Base-by-base conservation (phyloP, 2,329 filamentous ascomycete species). In the Podosphaera aphanis region DNA sequence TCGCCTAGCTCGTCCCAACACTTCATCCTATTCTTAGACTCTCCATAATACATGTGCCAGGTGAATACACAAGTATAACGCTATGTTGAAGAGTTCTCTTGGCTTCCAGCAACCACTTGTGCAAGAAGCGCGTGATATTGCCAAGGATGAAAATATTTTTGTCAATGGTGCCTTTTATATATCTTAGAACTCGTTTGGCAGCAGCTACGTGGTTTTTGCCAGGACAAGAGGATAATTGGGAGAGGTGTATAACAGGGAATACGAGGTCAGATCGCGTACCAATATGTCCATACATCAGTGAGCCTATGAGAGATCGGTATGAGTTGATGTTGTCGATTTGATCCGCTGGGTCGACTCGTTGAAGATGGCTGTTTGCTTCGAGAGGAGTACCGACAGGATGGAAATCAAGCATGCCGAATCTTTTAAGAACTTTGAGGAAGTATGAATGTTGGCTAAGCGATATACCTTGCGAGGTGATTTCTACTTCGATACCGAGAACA, bases 271-370 rank as follows among this genome's bases (percentile, higher is more conserved):
- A 10, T 27, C 39, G 39, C 16, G 39, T 42, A 4, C 20, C 39
- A 27, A 42, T 42, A n/a, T 19, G 36, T 5, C 15, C 42, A 44
- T 44, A 44, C 42, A 44, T 44, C 20, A 44, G 23, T 5, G 42
- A 44, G 10, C 42, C 42, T 4, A 44, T 36, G 2, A 44, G 20
- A n/a, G 42, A 44, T 36, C 36, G 42, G 16, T 36, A 44, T 2
- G 18, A 23, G 11, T 2, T 44, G 15, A 18, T 13, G 36, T 44
- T 10, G 11, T 44, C 29, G 11, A 44, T 20, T 20, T 39, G 16
- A 20, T 39, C 16, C 7, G 3, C 20, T 15, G 18, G 16, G 5
- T 39, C 18, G 3, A 20, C 37, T 39, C 18, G 16, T 39, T 20
- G n/a, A 39, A 39, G 16, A 2, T 39, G 16, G 18, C 16, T 11